These are phyloP conservation scores for Beauveria bassiana DNA, from an alignment of 2,329 filamentous ascomycete genomes.

Conservation along the genomic window DNA sequence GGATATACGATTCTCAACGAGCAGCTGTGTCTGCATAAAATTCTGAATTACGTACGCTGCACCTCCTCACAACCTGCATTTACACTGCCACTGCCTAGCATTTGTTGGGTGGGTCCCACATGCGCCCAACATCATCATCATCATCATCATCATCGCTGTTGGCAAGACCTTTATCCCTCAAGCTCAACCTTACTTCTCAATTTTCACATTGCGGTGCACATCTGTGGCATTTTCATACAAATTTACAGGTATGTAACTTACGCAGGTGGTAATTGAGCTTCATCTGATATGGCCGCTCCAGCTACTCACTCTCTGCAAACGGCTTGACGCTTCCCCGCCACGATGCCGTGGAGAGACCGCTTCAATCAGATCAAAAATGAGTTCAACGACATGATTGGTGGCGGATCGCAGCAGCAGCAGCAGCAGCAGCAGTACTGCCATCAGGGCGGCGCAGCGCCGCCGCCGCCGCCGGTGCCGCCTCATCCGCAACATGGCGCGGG, in stretches of 20 bases:
- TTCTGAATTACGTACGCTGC: background rate
- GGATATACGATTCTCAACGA: background rate
- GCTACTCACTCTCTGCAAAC: background rate
- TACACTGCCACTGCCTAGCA: constrained; percentile 10
- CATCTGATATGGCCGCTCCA: background rate
- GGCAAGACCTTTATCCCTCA: background rate
- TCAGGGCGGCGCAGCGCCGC: background rate
- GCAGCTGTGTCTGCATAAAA: background rate
- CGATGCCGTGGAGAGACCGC: constrained; percentile 31
- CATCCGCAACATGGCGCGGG: background rate
- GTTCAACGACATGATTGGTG: constrained; percentile 25
- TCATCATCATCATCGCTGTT: background rate
- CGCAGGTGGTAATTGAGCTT: background rate
- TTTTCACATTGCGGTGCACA: background rate
- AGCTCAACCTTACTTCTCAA: background rate
- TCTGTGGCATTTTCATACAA: background rate
- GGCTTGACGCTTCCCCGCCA: background rate
- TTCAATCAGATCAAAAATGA: constrained; percentile 32
- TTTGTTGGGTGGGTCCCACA: background rate
- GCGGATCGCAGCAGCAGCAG: constrained; percentile 17
- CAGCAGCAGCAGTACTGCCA: constrained; percentile 15
- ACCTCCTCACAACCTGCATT: background rate
- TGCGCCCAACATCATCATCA: background rate
- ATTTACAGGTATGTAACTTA: background rate
- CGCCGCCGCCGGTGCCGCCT: constrained; percentile 13